Percentiles rank a stretch among this genome's conserved stretches.
Conservation (phyloP, 1,284 basidiomycete species). For the Marasmius tenuissimus region DNA sequence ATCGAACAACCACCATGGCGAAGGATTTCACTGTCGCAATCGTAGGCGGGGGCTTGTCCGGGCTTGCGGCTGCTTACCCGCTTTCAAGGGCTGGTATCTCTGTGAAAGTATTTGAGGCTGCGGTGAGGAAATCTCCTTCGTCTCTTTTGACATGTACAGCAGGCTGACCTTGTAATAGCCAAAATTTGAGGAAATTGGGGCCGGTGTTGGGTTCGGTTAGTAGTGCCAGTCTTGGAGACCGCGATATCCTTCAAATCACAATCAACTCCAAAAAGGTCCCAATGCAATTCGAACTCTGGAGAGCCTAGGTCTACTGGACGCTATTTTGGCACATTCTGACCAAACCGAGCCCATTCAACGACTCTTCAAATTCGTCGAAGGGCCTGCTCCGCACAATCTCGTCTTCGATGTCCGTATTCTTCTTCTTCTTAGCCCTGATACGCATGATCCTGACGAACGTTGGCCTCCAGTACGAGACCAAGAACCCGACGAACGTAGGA, state of each 20-base stretch:
- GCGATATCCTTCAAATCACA: not conserved
- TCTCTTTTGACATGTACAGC: not conserved
- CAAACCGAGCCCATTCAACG: constrained; percentile 29
- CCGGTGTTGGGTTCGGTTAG: constrained; percentile 52
- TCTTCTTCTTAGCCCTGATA: not conserved
- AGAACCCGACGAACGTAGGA: constrained; percentile 33
- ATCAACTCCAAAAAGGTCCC: constrained; percentile 34
- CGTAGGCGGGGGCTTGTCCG: constrained; percentile 55
- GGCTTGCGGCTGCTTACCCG: constrained; percentile 45
- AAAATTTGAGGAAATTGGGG: constrained; percentile 37
- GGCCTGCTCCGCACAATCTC: constrained; percentile 38
- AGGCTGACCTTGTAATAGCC: not conserved
- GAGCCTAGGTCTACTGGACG: constrained; percentile 42
- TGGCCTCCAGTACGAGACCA: constrained; percentile 33
- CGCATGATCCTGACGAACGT: too few species aligned
- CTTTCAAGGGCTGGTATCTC: constrained; percentile 43
- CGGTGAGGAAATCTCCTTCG: constrained; percentile 26
- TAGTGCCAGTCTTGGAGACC: not conserved
- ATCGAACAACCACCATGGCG: not conserved
- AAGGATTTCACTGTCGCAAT: constrained; percentile 50
- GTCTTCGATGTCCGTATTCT: constrained; percentile 39
- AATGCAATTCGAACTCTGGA: constrained; percentile 50
- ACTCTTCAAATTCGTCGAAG: constrained; percentile 42
- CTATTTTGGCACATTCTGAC: constrained; percentile 36
- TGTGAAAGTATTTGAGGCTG: constrained; percentile 52